Evolutionary conservation across 2,329 filamentous ascomycete genomes (phyloP).

Genomic region (Microdochium nivale): DNA sequence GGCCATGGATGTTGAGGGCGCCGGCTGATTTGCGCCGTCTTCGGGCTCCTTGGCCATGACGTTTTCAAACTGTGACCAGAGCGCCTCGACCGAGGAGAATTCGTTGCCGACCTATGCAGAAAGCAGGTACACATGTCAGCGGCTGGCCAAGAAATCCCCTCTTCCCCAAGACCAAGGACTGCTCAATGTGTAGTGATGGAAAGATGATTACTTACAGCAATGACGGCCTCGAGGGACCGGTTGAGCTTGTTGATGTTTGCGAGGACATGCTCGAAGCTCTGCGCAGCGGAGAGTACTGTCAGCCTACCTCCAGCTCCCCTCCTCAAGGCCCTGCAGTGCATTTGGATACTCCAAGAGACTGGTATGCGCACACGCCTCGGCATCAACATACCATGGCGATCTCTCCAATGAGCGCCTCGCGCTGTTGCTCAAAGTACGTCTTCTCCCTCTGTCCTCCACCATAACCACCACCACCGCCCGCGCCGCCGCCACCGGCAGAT

Average conservation of each 20-base stretch:
- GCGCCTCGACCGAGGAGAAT: constrained; percentile 89
- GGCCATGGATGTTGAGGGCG: constrained; percentile 1
- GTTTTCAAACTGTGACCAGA: constrained; percentile 96
- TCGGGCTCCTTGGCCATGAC: constrained; percentile 73
- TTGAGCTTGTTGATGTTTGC: constrained; percentile 96
- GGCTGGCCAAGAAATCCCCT: too few species aligned
- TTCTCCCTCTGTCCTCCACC: constrained; percentile 31
- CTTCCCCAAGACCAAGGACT: too few species aligned
- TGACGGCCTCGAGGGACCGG: constrained; percentile 81
- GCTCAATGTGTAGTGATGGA: not conserved
- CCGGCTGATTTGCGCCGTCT: constrained; percentile 12
- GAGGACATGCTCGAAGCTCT: constrained; percentile 81
- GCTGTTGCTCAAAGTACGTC: constrained; percentile 69
- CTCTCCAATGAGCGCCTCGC: constrained; percentile 61
- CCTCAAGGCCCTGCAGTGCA: too few species aligned
- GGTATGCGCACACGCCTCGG: constrained; percentile 1
- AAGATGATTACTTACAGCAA: constrained; percentile 53
- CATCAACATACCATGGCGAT: constrained; percentile 55
- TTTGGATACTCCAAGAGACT: too few species aligned
- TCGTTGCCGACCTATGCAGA: constrained; percentile 97
- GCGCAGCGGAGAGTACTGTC: not conserved
- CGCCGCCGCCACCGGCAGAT: constrained; percentile 3
- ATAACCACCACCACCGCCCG: too few species aligned
- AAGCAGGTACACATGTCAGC: too few species aligned
- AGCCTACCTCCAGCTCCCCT: not conserved